Percentiles rank a stretch among this genome's conserved stretches.
Evolutionary conservation across 2,329 filamentous ascomycete species (phyloP).

Genomic region (Paracorniculantispora psalliotae): DNA sequence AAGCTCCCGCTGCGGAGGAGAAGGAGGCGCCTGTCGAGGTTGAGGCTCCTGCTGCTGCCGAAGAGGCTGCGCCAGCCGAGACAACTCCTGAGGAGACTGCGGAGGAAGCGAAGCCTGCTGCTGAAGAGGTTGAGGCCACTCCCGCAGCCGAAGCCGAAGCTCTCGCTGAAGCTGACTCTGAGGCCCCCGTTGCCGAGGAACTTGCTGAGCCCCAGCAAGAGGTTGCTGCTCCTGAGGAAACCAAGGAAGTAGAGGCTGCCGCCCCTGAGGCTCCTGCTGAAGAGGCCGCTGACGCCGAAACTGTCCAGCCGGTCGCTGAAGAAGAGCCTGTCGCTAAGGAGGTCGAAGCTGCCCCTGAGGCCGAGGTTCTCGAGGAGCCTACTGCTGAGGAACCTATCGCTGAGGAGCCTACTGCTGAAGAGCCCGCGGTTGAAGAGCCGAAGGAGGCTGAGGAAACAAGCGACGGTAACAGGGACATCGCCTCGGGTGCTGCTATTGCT

Average conservation of each 20-base stretch:
- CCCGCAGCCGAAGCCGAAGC: neutral
- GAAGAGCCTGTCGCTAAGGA: neutral
- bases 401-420: neutral
- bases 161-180: neutral
- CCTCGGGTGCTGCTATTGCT: neutral
- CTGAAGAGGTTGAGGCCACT: constrained; percentile 17
- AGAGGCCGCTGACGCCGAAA: neutral
- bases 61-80: neutral
- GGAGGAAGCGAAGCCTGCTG: neutral
- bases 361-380: constrained; percentile 5
- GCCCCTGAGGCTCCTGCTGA: constrained; percentile 5
- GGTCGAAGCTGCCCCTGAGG: neutral
- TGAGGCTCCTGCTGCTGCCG: neutral
- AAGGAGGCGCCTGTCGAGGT: neutral
- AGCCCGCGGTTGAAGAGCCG: neutral
- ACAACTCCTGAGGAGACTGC: neutral
- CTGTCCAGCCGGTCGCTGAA: neutral
- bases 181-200: neutral
- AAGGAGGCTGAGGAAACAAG: neutral
- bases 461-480: neutral
- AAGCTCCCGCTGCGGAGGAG: neutral
- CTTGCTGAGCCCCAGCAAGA: neutral
- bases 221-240: neutral
- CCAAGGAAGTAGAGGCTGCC: neutral
- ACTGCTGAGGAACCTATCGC: constrained; percentile 6